phyloP scores from a whole-genome alignment of 2,329 filamentous ascomycete species.

The Botrytis pseudocinerea region DNA sequence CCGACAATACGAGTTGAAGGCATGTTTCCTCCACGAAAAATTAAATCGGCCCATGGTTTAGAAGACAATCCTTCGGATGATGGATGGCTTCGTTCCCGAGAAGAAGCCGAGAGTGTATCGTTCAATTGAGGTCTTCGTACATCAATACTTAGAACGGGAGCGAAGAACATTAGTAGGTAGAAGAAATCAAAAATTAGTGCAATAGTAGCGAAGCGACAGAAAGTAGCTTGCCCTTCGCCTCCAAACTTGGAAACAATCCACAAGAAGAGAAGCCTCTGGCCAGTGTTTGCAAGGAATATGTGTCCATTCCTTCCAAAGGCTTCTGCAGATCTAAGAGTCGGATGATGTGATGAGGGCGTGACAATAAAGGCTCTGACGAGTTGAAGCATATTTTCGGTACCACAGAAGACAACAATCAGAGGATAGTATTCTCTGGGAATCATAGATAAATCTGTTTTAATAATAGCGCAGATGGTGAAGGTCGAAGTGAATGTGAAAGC shows the following conservation, averaged over 20 bases:
- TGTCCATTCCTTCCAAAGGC: constrained; percentile 74
- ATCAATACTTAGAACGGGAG: constrained; percentile 77
- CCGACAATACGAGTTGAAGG: constrained; percentile 74
- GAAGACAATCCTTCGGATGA: constrained; percentile 33
- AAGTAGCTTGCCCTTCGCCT: constrained; percentile 65
- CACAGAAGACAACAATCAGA: constrained; percentile 71
- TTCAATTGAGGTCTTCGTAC: constrained; percentile 76
- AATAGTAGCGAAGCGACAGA: constrained; percentile 74
- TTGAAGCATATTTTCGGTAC: constrained; percentile 76
- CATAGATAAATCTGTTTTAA: constrained; percentile 72
- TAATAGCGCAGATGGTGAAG: constrained; percentile 75
- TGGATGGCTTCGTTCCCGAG: constrained; percentile 41
- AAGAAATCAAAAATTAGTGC: constrained; percentile 76
- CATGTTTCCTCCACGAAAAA: constrained; percentile 65
- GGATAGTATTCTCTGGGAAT: constrained; percentile 76
- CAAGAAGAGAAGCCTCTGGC: constrained; percentile 68
- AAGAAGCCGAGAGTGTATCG: constrained; percentile 53
- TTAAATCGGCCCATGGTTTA: constrained; percentile 58
- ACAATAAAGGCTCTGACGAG: constrained; percentile 76
- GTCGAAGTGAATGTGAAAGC: constrained; percentile 73
- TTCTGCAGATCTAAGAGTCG: constrained; percentile 68
- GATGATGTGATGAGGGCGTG: constrained; percentile 67
- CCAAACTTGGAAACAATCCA: constrained; percentile 57
- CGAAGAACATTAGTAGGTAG: constrained; percentile 77
- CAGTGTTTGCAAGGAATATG: constrained; percentile 65